Conservation (phyloP, 805 yeast genomes). For the Candida maltosa region DNA sequence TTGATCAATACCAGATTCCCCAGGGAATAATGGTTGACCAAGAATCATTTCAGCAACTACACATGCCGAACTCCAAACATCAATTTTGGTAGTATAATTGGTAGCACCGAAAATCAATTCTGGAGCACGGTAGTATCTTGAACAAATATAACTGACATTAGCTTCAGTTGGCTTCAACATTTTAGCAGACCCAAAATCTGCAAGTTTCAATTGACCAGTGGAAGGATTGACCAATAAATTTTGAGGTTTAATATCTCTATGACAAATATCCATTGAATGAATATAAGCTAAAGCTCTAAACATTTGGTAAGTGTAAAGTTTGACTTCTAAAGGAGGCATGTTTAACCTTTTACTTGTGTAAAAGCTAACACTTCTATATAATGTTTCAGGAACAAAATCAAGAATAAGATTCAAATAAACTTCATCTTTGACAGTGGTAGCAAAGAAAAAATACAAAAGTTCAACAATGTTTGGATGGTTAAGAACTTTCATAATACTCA, state of each 20-base stretch:
- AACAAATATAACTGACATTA: conserved; percentile 93
- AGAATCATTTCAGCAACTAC: conserved; percentile 95
- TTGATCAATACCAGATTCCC: conserved; percentile 96
- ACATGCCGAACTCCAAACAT: conserved; percentile 97
- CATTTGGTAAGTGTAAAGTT: conserved; percentile 77
- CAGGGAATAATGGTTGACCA: conserved; percentile 97
- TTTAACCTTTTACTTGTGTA: conserved; percentile 66
- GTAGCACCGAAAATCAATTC: conserved; percentile 97
- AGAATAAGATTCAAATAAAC: conserved; percentile 84
- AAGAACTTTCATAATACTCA: conserved; percentile 90
- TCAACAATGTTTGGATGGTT: conserved; percentile 86
- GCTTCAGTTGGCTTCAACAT: conserved; percentile 86
- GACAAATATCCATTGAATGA: conserved; percentile 80
- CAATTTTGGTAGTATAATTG: conserved; percentile 93
- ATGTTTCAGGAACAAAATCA: conserved; percentile 94
- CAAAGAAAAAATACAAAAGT: conserved; percentile 81
- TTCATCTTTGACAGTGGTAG: conserved; percentile 68
- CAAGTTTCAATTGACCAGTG: conserved; percentile 80
- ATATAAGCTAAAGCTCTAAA: conserved; percentile 76
- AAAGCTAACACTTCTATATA: conserved; percentile 86
- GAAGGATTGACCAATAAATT: conserved; percentile 83
- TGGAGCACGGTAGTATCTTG: conserved; percentile 95
- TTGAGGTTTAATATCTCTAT: conserved; percentile 90
- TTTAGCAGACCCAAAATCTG: conserved; percentile 97
- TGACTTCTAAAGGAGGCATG: conserved; percentile 89